Conservation (phyloP, 2,329 filamentous ascomycete species). For the Sphaerulina musiva region DNA sequence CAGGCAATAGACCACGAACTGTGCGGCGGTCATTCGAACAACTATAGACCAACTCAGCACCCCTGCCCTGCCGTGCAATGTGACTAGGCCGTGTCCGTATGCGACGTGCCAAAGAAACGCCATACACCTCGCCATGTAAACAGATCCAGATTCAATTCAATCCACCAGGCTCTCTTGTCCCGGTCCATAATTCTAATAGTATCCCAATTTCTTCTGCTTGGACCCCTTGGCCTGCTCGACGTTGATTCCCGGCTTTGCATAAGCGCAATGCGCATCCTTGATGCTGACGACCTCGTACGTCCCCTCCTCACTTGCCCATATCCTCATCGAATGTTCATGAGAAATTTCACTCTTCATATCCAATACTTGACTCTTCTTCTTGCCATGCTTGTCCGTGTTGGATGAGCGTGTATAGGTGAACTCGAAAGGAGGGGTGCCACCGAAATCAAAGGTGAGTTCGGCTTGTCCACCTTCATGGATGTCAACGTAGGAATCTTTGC, state of each 20-base stretch:
- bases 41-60: no score
- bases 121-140: constrained; percentile 6
- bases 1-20: no score
- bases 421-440: constrained; percentile 91
- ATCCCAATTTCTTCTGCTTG: constrained; percentile 32
- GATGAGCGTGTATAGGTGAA: constrained; percentile 93
- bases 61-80: no score
- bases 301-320: constrained; percentile 85
- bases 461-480: constrained; percentile 96
- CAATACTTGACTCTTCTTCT: constrained; percentile 67
- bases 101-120: background rate
- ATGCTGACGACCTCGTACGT: constrained; percentile 97
- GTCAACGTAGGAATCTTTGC: constrained; percentile 71
- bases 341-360: constrained; percentile 87
- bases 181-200: constrained; percentile 22
- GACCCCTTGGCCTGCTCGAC: constrained; percentile 22
- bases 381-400: constrained; percentile 58
- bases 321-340: constrained; percentile 70
- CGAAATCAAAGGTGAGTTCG: constrained; percentile 90
- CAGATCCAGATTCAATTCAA: background rate
- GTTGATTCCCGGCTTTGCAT: constrained; percentile 62
- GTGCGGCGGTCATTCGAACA: no score
- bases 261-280: constrained; percentile 86
- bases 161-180: background rate
- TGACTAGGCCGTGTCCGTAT: background rate